Evolutionary conservation across 2,329 filamentous ascomycete species (phyloP).

Genomic region (Drechslerella coelobrocha): DNA sequence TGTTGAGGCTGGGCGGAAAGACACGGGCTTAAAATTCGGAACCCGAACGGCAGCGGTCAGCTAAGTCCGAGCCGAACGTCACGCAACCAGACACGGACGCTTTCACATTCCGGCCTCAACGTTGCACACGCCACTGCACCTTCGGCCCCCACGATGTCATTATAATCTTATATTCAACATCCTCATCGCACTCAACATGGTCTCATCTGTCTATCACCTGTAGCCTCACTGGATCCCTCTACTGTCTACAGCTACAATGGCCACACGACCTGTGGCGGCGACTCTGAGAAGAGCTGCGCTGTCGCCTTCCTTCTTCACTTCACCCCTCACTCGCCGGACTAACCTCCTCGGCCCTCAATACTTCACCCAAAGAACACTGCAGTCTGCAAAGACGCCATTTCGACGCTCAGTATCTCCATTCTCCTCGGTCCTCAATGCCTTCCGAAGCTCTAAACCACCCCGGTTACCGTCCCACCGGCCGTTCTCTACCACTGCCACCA

Average conservation of each 20-base stretch:
- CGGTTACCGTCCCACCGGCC: slow-evolving; percentile 16
- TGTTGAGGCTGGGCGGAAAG: not conserved
- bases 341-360: slow-evolving; percentile 42
- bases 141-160: not conserved
- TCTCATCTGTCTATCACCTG: slow-evolving; percentile 11
- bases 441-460: slow-evolving; percentile 22
- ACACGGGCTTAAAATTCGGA: not conserved
- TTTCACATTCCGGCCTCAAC: too few relatives aligned
- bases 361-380: slow-evolving; percentile 36
- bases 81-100: too few relatives aligned
- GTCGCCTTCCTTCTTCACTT: slow-evolving; percentile 45
- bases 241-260: slow-evolving; percentile 16
- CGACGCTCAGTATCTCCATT: slow-evolving; percentile 18
- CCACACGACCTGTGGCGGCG: slow-evolving; percentile 32
- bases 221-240: slow-evolving; percentile 1
- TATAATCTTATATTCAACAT: not conserved
- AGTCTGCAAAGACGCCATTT: slow-evolving; percentile 4
- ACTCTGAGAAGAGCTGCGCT: slow-evolving; percentile 25
- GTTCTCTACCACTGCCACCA: slow-evolving; percentile 22
- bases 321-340: slow-evolving; percentile 35
- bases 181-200: slow-evolving; percentile 18
- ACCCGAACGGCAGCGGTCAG: not conserved
- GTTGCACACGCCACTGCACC: not conserved
- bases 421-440: slow-evolving; percentile 26
- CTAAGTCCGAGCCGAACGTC: slow-evolving; percentile 2